Percentiles rank a stretch among this genome's conserved stretches.
These are phyloP conservation scores for Exutisphaerella laricina DNA, from an alignment of 2,329 filamentous ascomycete species.

Conservation along the genomic window DNA sequence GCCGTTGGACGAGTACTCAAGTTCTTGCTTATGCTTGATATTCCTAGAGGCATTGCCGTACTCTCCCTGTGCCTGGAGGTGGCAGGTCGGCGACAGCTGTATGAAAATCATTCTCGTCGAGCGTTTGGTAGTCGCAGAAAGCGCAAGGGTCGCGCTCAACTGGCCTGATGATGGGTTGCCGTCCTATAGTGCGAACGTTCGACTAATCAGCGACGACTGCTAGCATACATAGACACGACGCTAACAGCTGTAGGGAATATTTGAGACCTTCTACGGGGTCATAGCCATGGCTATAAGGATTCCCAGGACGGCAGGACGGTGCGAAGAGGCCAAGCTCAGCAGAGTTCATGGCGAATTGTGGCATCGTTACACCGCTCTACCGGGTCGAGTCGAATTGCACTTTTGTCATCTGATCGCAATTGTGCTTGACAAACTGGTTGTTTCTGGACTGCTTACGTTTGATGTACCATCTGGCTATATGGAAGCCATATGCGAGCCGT, in stretches of 20 bases:
- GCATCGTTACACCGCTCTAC: too few relatives aligned
- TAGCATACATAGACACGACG: too few relatives aligned
- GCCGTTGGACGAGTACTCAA: conserved; percentile 15
- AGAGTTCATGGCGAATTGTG: neutral
- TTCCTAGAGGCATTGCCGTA: conserved; percentile 16
- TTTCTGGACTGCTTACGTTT: too few relatives aligned
- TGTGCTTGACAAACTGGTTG: too few relatives aligned
- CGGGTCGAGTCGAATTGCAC: too few relatives aligned
- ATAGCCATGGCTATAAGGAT: neutral
- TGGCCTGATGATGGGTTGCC: conserved; percentile 44
- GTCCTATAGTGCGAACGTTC: too few relatives aligned
- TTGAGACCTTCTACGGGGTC: neutral
- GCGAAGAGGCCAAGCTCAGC: neutral
- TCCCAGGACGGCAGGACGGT: neutral
- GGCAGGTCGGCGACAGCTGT: conserved; percentile 38
- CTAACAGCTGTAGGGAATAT: too few relatives aligned
- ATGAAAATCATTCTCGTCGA: conserved; percentile 45
- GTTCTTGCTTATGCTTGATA: conserved; percentile 8
- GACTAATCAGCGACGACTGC: too few relatives aligned
- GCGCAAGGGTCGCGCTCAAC: conserved; percentile 18
- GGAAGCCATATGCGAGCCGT: too few relatives aligned
- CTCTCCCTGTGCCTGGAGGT: conserved; percentile 13
- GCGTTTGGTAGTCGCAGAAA: conserved; percentile 14
- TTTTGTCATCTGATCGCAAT: too few relatives aligned
- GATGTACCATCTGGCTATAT: too few relatives aligned